Conservation (phyloP, 257 asterid genomes). For the Perilla frutescens region DNA sequence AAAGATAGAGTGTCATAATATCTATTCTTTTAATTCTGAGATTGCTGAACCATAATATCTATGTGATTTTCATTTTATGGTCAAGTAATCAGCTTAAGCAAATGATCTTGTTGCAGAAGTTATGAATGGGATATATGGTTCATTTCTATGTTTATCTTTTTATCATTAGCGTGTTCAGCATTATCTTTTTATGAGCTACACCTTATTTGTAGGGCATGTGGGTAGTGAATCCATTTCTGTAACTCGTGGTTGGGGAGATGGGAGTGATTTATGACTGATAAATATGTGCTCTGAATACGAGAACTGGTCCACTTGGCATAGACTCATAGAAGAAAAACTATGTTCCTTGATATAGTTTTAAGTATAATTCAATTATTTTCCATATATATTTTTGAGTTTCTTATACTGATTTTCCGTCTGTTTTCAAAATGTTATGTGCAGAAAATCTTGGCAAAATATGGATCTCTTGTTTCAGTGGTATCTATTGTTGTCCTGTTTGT, state of each 20-base stretch:
- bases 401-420: neutral
- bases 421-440: conserved; percentile 47
- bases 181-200: too few species aligned
- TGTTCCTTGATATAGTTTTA: neutral
- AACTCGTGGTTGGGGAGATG: neutral
- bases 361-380: neutral
- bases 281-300: neutral
- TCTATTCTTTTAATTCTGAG: neutral
- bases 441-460: conserved; percentile 84
- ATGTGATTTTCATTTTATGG: neutral
- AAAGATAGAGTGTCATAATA: neutral
- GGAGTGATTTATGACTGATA: neutral
- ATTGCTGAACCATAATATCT: conserved; percentile 11
- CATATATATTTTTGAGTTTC: neutral
- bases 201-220: too few species aligned
- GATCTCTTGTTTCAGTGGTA: conserved; percentile 78
- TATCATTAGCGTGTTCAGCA: neutral
- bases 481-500: conserved; percentile 66
- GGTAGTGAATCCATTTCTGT: too few species aligned
- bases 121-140: neutral
- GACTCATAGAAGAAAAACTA: neutral
- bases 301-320: neutral
- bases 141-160: neutral
- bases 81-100: neutral
- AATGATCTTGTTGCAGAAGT: neutral